These are phyloP conservation scores for Taxawa tesnikishii DNA, from an alignment of 2,329 filamentous ascomycete species.

Conservation along the genomic window DNA sequence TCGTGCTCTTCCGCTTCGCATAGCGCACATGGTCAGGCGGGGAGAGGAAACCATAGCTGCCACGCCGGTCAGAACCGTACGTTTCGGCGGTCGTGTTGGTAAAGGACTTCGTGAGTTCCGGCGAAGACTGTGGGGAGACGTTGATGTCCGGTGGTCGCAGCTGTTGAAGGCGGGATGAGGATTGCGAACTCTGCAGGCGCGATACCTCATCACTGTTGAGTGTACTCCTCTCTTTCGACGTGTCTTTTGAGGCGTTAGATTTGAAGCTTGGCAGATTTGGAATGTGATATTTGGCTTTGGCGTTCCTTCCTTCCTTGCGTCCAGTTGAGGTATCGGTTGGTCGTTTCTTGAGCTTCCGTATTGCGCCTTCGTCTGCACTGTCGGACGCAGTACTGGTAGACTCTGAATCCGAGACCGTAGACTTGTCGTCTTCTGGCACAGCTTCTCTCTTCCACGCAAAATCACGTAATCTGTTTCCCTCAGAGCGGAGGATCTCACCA, in stretches of 20 bases:
- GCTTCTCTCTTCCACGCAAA: constrained; percentile 47
- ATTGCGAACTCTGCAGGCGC: constrained; percentile 26
- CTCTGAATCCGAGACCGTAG: constrained; percentile 31
- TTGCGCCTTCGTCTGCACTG: constrained; percentile 34
- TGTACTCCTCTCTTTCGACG: constrained; percentile 17
- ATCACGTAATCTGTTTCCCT: constrained; percentile 50
- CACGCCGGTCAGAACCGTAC: constrained; percentile 5
- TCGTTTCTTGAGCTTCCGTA: constrained; percentile 8
- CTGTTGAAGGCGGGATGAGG: constrained; percentile 29
- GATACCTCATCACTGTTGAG: constrained; percentile 26
- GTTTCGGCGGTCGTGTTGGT: not conserved
- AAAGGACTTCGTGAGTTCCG: not conserved
- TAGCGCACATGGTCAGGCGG: constrained; percentile 1
- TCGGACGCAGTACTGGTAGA: constrained; percentile 19
- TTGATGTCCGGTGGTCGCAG: constrained; percentile 41
- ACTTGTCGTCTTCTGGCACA: constrained; percentile 25
- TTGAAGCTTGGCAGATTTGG: constrained; percentile 39
- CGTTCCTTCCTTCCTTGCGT: constrained; percentile 19
- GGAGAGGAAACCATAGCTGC: constrained; percentile 13
- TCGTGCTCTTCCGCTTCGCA: not conserved
- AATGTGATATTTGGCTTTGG: constrained; percentile 28
- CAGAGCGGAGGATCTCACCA: constrained; percentile 57
- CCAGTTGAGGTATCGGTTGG: constrained; percentile 21
- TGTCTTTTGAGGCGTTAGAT: constrained; percentile 26
- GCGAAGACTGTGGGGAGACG: constrained; percentile 14